Conservation (phyloP, 768 basidiomycete genomes). For the Hygrocybe punicea region DNA sequence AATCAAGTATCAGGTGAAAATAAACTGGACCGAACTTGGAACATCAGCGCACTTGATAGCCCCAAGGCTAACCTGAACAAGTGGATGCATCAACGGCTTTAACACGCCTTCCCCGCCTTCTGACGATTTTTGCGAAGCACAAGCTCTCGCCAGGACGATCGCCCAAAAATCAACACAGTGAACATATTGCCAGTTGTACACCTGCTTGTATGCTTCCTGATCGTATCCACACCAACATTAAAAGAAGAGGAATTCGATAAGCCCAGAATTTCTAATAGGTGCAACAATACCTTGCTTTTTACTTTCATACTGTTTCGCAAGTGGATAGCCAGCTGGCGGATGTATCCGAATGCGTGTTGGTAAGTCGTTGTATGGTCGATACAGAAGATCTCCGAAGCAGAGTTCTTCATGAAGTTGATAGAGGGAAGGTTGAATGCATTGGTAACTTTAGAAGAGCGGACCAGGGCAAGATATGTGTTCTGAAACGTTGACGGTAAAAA, state of each 20-base stretch:
- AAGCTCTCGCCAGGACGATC: constrained; percentile 79
- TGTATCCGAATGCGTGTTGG: constrained; percentile 94
- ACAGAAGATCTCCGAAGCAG: constrained; percentile 88
- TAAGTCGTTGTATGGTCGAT: constrained; percentile 72
- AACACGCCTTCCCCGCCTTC: constrained; percentile 71
- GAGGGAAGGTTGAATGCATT: constrained; percentile 82
- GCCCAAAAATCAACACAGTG: constrained; percentile 98
- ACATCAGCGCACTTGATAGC: constrained; percentile 75
- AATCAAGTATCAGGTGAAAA: constrained; percentile 8
- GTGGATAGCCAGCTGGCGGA: constrained; percentile 91
- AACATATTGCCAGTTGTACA: constrained; percentile 98
- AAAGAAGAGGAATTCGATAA: background rate
- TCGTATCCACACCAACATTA: background rate
- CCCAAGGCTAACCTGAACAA: constrained; percentile 91
- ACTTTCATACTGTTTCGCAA: constrained; percentile 88
- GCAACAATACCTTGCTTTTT: constrained; percentile 64
- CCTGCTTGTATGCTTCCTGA: constrained; percentile 87
- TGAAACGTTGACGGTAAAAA: constrained; percentile 27
- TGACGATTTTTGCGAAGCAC: constrained; percentile 54
- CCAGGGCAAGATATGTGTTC: constrained; percentile 85
- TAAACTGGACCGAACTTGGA: background rate
- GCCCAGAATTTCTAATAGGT: background rate
- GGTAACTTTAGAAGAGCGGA: constrained; percentile 84
- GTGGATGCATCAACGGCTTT: constrained; percentile 86
- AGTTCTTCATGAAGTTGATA: constrained; percentile 97